Percentiles rank a stretch among this genome's conserved stretches.
Conservation (phyloP, 108 stramenopile genomes). For the Stephanodiscus triporus region DNA sequence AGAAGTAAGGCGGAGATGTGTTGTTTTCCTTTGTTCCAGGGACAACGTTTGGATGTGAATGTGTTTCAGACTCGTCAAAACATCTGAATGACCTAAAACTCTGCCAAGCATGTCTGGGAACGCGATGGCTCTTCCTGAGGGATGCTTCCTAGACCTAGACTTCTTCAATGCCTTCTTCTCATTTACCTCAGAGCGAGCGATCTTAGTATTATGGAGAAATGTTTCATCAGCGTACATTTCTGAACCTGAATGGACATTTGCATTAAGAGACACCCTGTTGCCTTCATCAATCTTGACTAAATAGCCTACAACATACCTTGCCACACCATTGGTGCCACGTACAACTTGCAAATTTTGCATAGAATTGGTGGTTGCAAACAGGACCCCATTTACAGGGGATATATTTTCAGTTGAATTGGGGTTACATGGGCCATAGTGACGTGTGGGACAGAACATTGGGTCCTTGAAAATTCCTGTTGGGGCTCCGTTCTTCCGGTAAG, state of each 20-base stretch:
- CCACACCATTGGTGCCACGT: conserved; percentile 11
- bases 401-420: conserved; percentile 4
- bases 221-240: background rate
- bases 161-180: conserved; percentile 6
- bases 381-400: conserved; percentile 4
- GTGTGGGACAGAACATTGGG: conserved; percentile 3
- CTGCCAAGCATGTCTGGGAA: background rate
- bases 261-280: conserved; percentile 1
- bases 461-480: background rate
- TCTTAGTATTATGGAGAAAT: conserved; percentile 31
- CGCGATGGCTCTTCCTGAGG: conserved; percentile 1
- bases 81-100: conserved; percentile 15
- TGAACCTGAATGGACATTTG: conserved; percentile 8
- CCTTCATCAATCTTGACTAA: conserved; percentile 16
- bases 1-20: background rate
- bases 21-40: conserved; percentile 10
- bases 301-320: conserved; percentile 29
- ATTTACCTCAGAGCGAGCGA: conserved; percentile 9
- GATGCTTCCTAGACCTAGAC: conserved; percentile 1
- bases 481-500: background rate
- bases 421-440: conserved; percentile 5
- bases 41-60: conserved; percentile 4
- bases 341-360: conserved; percentile 32
- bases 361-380: conserved; percentile 7
- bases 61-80: conserved; percentile 15